These are phyloP conservation scores for Cryphonectria radicalis DNA, from an alignment of 2,329 filamentous ascomycete genomes.

Conservation along the genomic window DNA sequence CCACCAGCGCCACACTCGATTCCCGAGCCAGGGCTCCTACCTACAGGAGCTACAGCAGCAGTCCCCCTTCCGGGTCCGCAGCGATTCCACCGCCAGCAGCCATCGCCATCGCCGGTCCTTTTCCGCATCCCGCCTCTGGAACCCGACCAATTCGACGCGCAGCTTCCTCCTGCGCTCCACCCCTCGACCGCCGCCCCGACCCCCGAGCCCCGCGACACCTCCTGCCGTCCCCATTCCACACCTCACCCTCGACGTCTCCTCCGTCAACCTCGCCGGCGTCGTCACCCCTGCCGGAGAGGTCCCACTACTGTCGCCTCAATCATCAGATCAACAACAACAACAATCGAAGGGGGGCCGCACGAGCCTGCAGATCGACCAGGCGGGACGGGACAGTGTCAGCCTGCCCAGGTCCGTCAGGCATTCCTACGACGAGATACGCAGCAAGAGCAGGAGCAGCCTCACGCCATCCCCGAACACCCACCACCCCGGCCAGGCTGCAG, in stretches of 20 bases:
- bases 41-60: constrained; percentile 32
- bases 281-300: constrained; percentile 51
- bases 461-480: constrained; percentile 36
- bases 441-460: constrained; percentile 34
- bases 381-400: constrained; percentile 54
- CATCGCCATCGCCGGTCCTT: constrained; percentile 44
- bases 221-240: constrained; percentile 56
- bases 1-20: constrained; percentile 32
- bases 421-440: constrained; percentile 56
- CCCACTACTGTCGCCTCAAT: constrained; percentile 53
- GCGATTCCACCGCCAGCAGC: constrained; percentile 36
- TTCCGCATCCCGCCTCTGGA: constrained; percentile 60
- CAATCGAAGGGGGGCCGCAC: constrained; percentile 49
- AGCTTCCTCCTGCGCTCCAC: constrained; percentile 40
- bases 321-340: constrained; percentile 54
- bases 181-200: constrained; percentile 46
- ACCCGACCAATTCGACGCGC: constrained; percentile 64
- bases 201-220: constrained; percentile 55
- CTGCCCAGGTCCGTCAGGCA: constrained; percentile 58
- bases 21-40: constrained; percentile 30
- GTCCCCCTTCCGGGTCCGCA: constrained; percentile 51
- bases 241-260: constrained; percentile 46
- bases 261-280: constrained; percentile 43
- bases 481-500: constrained; percentile 29
- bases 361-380: constrained; percentile 57